Percentiles rank a stretch among this genome's conserved stretches.
These are phyloP conservation scores for Cystoderma amianthinum DNA, from an alignment of 768 basidiomycete genomes.

Conservation along the genomic window DNA sequence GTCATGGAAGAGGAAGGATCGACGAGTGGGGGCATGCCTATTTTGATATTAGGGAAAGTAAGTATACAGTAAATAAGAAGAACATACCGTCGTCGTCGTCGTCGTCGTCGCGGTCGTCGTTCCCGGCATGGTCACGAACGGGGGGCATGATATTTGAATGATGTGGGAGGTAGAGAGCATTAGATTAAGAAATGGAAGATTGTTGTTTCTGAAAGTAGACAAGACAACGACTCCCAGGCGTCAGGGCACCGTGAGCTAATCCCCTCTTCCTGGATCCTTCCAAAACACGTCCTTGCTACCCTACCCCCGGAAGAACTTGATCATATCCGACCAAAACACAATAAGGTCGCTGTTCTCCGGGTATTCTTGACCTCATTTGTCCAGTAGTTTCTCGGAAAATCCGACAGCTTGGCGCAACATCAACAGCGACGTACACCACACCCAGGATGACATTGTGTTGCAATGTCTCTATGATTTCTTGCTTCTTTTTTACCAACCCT, in stretches of 20 bases:
- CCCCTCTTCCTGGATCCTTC: too few relatives aligned
- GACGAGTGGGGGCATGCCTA: constrained; percentile 47
- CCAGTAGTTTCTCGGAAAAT: too few relatives aligned
- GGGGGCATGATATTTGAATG: constrained; percentile 18
- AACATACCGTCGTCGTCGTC: constrained; percentile 14
- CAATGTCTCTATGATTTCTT: too few relatives aligned
- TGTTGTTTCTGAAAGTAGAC: constrained; percentile 28
- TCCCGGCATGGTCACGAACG: constrained; percentile 19
- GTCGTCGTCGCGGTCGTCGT: constrained; percentile 19
- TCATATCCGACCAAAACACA: constrained; percentile 25
- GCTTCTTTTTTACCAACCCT: too few relatives aligned
- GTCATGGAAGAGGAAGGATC: constrained; percentile 46
- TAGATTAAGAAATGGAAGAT: constrained; percentile 12
- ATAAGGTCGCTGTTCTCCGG: too few relatives aligned
- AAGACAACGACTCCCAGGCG: constrained; percentile 21
- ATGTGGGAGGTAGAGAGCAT: constrained; percentile 9
- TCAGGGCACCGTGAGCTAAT: constrained; percentile 13
- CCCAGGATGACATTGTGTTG: too few relatives aligned
- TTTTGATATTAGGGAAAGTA: constrained; percentile 5
- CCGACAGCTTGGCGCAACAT: too few relatives aligned
- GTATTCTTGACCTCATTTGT: too few relatives aligned
- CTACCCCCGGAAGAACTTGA: constrained; percentile 24
- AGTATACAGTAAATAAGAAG: constrained; percentile 6
- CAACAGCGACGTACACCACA: too few relatives aligned
- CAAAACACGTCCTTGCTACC: constrained; percentile 16